A percentile compares a stretch with the other conserved stretches of the same genome.
Conservation (phyloP, 164 flowering plant species). For the Annona squamosa region DNA sequence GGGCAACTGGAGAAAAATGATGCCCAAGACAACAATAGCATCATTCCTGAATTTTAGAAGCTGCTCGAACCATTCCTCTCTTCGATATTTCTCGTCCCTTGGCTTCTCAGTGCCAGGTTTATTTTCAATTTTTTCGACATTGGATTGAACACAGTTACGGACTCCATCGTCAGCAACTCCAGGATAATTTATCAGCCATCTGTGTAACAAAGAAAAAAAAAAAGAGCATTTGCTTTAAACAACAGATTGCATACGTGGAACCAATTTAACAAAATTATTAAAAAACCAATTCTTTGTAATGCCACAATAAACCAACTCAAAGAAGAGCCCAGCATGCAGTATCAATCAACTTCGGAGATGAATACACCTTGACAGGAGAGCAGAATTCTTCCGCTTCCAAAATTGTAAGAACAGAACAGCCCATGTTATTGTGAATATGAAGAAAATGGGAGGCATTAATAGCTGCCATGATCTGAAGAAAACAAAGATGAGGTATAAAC, state of each 20-base stretch:
- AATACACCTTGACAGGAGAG: constrained; percentile 65
- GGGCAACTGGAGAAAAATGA: constrained; percentile 90
- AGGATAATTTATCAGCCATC: constrained; percentile 62
- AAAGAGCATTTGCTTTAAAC: background rate
- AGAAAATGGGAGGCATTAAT: constrained; percentile 65
- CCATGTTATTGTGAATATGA: constrained; percentile 60
- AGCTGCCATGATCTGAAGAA: constrained; percentile 60
- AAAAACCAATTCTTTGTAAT: background rate
- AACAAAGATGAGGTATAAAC: constrained; percentile 6
- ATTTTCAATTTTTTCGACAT: constrained; percentile 31
- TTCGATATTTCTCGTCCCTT: constrained; percentile 49
- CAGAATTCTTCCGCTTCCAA: constrained; percentile 93
- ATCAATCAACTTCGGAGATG: background rate
- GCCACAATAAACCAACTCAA: background rate
- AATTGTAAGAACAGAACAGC: constrained; percentile 85
- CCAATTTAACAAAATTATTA: background rate
- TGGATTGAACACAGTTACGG: constrained; percentile 30
- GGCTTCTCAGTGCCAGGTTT: constrained; percentile 33
- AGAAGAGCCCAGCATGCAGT: background rate
- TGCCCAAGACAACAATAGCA: constrained; percentile 61
- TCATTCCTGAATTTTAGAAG: constrained; percentile 82
- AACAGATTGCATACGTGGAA: background rate
- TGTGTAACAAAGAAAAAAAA: constrained; percentile 16
- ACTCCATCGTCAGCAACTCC: constrained; percentile 32
- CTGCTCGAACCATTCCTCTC: constrained; percentile 75